Conservation (phyloP, 257 asterid species). For the Fraxinus pennsylvanica region DNA sequence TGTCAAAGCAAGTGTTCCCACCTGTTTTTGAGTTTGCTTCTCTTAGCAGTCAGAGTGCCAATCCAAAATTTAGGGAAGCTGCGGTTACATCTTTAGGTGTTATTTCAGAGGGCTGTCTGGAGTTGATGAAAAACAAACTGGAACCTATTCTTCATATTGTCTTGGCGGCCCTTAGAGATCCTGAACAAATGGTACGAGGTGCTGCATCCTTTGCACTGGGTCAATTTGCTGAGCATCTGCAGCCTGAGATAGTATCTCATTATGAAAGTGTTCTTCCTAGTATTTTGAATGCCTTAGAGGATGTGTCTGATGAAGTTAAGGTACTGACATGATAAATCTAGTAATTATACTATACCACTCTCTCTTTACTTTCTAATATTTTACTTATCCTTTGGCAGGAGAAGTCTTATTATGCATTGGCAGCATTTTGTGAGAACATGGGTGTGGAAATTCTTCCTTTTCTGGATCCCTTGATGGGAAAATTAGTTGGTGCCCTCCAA, state of each 20-base stretch:
- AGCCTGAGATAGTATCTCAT: conserved; percentile 92
- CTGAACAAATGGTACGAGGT: conserved; percentile 99
- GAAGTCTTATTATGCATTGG: conserved; percentile 95
- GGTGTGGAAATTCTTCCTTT: conserved; percentile 96
- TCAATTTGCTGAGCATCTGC: conserved; percentile 94
- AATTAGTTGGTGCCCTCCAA: conserved; percentile 77
- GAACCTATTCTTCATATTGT: conserved; percentile 77
- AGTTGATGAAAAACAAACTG: conserved; percentile 78
- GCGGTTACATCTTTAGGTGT: conserved; percentile 94
- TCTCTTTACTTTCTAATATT: conserved; percentile 20
- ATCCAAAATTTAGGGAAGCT: conserved; percentile 97
- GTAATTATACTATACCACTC: conserved; percentile 2
- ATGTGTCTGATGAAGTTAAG: conserved; percentile 97
- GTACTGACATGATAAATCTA: conserved; percentile 35
- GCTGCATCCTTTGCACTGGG: conserved; percentile 97
- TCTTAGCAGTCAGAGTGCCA: conserved; percentile 70
- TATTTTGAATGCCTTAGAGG: conserved; percentile 90
- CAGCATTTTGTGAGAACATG: conserved; percentile 99
- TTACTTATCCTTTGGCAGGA: conserved; percentile 54
- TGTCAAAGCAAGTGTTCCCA: conserved; percentile 84
- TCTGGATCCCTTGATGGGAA: conserved; percentile 87
- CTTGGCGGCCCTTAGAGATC: conserved; percentile 90
- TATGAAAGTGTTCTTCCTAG: conserved; percentile 88
- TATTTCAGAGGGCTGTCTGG: conserved; percentile 91
- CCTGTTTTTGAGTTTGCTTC: conserved; percentile 98